Percentiles rank a stretch among this genome's conserved stretches.
Conservation (phyloP, 352 stramenopile genomes). For the Globisporangium viniferum region DNA sequence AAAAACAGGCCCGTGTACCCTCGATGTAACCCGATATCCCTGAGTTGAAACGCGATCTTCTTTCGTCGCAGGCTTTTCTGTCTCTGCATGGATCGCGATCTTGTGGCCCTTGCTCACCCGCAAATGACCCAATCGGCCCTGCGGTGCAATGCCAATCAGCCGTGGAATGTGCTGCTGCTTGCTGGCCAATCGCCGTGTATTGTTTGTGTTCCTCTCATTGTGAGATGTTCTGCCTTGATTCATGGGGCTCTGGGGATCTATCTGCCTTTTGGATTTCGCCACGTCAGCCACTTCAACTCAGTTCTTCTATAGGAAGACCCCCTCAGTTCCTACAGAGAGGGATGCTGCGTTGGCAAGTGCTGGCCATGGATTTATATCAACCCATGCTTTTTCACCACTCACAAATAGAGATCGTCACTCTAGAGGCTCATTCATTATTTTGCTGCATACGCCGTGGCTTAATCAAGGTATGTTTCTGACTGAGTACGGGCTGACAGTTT, state of each 20-base stretch:
- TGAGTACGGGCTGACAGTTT: slow-evolving; percentile 17
- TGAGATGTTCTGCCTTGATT: not conserved
- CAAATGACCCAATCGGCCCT: not conserved
- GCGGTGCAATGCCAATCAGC: not conserved
- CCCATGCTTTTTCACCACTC: not conserved
- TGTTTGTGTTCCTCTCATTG: not conserved
- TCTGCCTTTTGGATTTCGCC: not conserved
- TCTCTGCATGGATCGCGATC: not conserved
- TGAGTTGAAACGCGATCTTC: not conserved
- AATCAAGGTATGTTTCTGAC: not conserved
- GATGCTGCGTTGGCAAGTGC: not conserved
- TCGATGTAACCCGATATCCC: not conserved
- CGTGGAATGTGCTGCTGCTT: not conserved
- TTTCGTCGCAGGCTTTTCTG: not conserved
- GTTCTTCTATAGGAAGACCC: slow-evolving; percentile 5
- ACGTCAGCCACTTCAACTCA: slow-evolving; percentile 13
- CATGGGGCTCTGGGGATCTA: not conserved
- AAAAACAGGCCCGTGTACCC: not conserved
- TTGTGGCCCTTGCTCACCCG: not conserved
- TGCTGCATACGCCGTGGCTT: not conserved
- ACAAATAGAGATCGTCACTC: not conserved
- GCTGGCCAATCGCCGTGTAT: not conserved
- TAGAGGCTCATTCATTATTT: not conserved
- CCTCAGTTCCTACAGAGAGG: slow-evolving; percentile 7
- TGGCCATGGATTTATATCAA: not conserved